phyloP scores from a whole-genome alignment of 805 yeast genomes.

The Starmerella lactis-condensi region DNA sequence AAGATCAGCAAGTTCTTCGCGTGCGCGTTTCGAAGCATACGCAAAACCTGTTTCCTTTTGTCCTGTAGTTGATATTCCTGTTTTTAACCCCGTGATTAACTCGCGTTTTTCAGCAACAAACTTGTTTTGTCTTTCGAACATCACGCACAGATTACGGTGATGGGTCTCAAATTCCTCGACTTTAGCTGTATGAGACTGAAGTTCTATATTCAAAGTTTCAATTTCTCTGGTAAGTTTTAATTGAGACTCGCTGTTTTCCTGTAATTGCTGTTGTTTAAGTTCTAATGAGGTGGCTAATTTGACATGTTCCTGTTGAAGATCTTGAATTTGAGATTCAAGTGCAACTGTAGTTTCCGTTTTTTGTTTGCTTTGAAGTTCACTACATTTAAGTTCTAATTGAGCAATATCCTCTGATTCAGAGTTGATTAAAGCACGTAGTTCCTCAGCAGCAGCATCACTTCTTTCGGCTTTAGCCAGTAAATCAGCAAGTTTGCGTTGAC shows the following conservation, averaged over 20 bases:
- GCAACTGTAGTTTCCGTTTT: constrained; percentile 3
- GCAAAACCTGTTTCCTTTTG: constrained; percentile 17
- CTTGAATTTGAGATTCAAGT: constrained; percentile 7
- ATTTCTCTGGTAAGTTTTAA: neutral
- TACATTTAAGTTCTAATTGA: constrained; percentile 3
- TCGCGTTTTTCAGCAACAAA: constrained; percentile 8
- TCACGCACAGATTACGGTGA: constrained; percentile 3
- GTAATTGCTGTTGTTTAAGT: constrained; percentile 8
- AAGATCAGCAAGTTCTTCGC: constrained; percentile 8
- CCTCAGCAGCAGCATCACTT: constrained; percentile 17
- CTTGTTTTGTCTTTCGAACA: constrained; percentile 3
- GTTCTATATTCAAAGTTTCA: neutral
- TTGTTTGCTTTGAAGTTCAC: constrained; percentile 2
- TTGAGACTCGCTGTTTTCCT: neutral
- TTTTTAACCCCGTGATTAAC: constrained; percentile 12
- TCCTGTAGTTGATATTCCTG: constrained; percentile 16
- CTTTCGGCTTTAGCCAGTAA: constrained; percentile 3
- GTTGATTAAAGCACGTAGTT: constrained; percentile 16
- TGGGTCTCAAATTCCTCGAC: constrained; percentile 5
- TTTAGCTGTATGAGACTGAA: neutral
- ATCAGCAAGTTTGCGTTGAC: constrained; percentile 3
- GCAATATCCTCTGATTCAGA: constrained; percentile 1
- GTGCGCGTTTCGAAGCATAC: constrained; percentile 10
- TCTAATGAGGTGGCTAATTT: constrained; percentile 5
- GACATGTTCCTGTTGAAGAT: constrained; percentile 6